phyloP scores from a whole-genome alignment of 2,329 filamentous ascomycete species.

The Epichloe gansuensis region DNA sequence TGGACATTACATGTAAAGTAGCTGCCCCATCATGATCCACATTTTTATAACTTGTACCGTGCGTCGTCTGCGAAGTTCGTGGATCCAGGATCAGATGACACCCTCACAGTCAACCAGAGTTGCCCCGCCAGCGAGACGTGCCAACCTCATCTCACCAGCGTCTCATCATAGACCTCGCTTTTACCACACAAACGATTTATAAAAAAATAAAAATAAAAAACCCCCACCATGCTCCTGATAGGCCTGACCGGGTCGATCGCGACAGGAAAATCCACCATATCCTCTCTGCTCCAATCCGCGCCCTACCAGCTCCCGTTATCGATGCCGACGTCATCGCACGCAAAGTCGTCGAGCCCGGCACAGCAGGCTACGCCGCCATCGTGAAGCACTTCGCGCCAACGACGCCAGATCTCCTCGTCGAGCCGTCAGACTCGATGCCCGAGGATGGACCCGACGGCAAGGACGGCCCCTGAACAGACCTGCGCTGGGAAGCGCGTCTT shows the following conservation, averaged over 20 bases:
- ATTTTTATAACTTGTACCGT: too few relatives aligned
- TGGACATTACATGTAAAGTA: too few relatives aligned
- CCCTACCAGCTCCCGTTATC: constrained; percentile 80
- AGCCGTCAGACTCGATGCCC: constrained; percentile 37
- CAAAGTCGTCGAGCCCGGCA: constrained; percentile 88
- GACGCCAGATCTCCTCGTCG: constrained; percentile 75
- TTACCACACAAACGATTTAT: neutral
- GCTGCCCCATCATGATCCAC: too few relatives aligned
- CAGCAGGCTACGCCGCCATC: constrained; percentile 70
- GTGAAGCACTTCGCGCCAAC: constrained; percentile 67
- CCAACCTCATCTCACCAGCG: too few relatives aligned
- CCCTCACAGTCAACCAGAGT: too few relatives aligned
- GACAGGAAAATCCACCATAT: constrained; percentile 95
- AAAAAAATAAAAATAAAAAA: neutral
- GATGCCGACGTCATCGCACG: constrained; percentile 90
- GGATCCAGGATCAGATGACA: too few relatives aligned
- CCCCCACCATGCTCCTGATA: constrained; percentile 44
- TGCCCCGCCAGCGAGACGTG: too few relatives aligned
- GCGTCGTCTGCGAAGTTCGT: too few relatives aligned
- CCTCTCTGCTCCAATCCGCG: constrained; percentile 62
- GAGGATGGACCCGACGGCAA: constrained; percentile 44
- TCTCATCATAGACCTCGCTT: too few relatives aligned
- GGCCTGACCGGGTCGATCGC: constrained; percentile 95
- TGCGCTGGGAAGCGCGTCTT: constrained; percentile 75
- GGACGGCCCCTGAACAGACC: constrained; percentile 70